Evolutionary conservation across 768 basidiomycete species (phyloP), one percentile per base, ranked within the genome.

Genomic region (Tricholoma flavovirens): DNA sequence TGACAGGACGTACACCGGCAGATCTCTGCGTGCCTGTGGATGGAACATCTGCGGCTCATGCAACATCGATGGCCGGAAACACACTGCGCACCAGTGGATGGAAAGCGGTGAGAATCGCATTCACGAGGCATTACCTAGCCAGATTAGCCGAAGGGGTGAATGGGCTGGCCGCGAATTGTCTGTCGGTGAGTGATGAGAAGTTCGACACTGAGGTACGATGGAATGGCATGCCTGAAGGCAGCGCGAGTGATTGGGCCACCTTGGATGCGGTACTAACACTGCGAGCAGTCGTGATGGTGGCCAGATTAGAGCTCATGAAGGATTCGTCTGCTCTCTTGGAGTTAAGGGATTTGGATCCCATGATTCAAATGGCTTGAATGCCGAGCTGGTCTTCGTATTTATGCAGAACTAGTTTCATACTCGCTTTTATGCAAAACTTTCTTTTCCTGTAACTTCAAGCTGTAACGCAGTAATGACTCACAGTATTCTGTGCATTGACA

Each of bases 21-120:
- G 62, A 64, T 22, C 46, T 57, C 2, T 12, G 56, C 1, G 49
- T 64, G 40, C 63, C 63, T 12, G 59, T 57, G 1, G 62, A 61
- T 32, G 15, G 11, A 17, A 22, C 14, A 6, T 35, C 46, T 6
- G 54, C 33, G n/a, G 21, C 17, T 2, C 3, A 11, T 9, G 46
- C 33, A 8, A 30, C 30, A 12, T 19, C 19, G 29, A 22, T 22
- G 49, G 22, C 36, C 5, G 46, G n/a, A 10, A 49, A 22, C 22
- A 19, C 22, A 22, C 5, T 36, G 19, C 14, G 21, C 3, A 38
- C 21, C 5, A 29, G 32, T 9, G 57, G 51, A n/a, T 59, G 57
- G 57, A 58, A 59, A 30, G 19, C 19, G 36, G 40, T 33, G 2
- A 51, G 60, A 9, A 30, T 58, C 7, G 4, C 10, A 14, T 61